A percentile compares a stretch with the other conserved stretches of the same genome.
These are phyloP conservation scores for Achaetomiella virescens DNA, from an alignment of 495 filamentous ascomycete species.

Conservation along the genomic window DNA sequence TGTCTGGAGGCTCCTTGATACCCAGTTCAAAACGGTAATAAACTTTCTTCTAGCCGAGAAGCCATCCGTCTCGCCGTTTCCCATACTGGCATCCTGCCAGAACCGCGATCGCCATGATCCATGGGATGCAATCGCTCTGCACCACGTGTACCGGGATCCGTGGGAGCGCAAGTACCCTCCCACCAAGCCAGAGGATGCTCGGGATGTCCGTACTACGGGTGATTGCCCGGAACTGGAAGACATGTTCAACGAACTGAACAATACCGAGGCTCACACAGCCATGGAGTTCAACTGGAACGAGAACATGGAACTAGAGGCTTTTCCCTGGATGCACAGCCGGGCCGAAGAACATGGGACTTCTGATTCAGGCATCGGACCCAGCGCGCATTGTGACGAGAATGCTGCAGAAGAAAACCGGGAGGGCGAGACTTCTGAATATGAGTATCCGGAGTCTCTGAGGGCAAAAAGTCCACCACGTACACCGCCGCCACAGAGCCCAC, in stretches of 20 bases:
- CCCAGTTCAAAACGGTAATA: background rate
- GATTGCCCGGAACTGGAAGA: slow-evolving; percentile 6
- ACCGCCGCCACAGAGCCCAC: too few relatives aligned
- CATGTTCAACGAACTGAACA: background rate
- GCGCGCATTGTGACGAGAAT: too few relatives aligned
- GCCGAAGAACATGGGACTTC: too few relatives aligned
- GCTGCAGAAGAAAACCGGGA: too few relatives aligned
- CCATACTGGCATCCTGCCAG: background rate
- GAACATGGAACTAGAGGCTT: too few relatives aligned
- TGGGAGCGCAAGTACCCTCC: slow-evolving; percentile 8
- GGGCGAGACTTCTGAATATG: too few relatives aligned
- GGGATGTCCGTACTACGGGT: background rate
- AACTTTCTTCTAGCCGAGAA: background rate
- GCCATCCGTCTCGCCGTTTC: background rate
- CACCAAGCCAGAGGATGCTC: background rate
- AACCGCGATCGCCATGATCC: slow-evolving; percentile 4
- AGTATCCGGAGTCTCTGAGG: too few relatives aligned
- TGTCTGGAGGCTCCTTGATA: slow-evolving; percentile 2
- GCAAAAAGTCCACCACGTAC: too few relatives aligned
- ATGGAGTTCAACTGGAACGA: too few relatives aligned
- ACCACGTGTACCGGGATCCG: slow-evolving; percentile 5
- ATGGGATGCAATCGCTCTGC: slow-evolving; percentile 9
- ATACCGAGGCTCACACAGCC: too few relatives aligned
- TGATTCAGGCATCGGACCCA: too few relatives aligned
- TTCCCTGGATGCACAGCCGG: too few relatives aligned